Base-by-base conservation (phyloP, 176 grass and related monocot genomes). In the Avena atlantica region DNA sequence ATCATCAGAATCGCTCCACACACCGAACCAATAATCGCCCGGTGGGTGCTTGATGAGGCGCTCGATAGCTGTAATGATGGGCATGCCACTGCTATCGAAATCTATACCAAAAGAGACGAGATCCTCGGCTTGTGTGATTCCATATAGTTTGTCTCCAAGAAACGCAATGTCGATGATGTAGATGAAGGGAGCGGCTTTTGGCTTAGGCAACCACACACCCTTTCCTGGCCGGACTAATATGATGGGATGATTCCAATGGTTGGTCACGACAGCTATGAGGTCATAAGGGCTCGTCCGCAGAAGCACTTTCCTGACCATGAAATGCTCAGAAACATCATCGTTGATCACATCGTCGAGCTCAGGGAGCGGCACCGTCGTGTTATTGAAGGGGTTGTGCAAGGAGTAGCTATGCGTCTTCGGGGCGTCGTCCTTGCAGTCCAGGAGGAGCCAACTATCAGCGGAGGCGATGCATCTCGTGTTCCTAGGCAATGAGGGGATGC, bases 141-240 rank as follows among this genome's bases (percentile, higher is more conserved):
- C 64, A 34, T 67, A 67, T 31, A 67, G 12, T 67, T 67, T 67
- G 64, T 67, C 64, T 34, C 12, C 64, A 15, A 67, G 4, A 67
- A 67, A 67, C 8, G 64, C 64, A 34, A 67, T 31, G 64, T 67
- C 64, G 13, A 67, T 16, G 64, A 67, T 67, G 27, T 67, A 67
- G 64, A 67, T 34, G 64, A 67, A 67, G 27, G 64, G 64, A 16
- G 27, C 64, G 25, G 64, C 16, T 67, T 67, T 27, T 67, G 64
- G 64, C 25, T 67, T 34, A 16, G 64, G 64, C 64, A 67, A 16
- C 64, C 64, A 67, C 64, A 16, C 25, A 8, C 64, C 64, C 64
- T 67, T 67, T 13, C 27, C 64, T 16, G 25, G 27, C 5, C 27
- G 64, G 27, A 67, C 1, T 34, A 67, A 67, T 13, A 67, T 67